Conservation (phyloP, 805 yeast species). For the Yarrowia sp. region DNA sequence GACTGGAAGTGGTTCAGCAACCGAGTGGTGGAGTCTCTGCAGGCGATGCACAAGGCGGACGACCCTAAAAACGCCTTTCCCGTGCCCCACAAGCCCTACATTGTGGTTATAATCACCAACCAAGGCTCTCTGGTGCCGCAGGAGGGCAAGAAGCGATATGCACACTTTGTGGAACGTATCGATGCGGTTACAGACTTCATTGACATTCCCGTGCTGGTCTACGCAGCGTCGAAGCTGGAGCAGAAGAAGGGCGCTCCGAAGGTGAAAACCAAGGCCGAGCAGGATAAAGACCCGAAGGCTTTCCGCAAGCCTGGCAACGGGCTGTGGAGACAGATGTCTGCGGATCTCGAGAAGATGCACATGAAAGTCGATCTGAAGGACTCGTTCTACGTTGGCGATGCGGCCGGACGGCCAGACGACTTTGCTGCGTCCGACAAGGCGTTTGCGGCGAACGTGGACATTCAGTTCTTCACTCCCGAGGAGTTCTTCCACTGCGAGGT, state of each 20-base stretch:
- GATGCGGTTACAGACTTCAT: conserved; percentile 35
- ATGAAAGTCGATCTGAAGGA: conserved; percentile 43
- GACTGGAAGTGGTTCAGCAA: conserved; percentile 72
- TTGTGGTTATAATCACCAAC: conserved; percentile 75
- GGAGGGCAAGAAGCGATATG: conserved; percentile 40
- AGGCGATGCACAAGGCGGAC: conserved; percentile 24
- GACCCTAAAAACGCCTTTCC: conserved; percentile 16
- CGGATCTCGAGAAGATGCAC: conserved; percentile 40
- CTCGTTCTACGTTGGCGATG: conserved; percentile 87
- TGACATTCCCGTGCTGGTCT: conserved; percentile 46
- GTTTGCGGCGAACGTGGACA: conserved; percentile 61
- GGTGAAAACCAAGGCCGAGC: conserved; percentile 31
- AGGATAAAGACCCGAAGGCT: conserved; percentile 28
- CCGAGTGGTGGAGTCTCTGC: conserved; percentile 25
- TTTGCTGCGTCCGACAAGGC: conserved; percentile 73
- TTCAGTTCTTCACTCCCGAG: conserved; percentile 70
- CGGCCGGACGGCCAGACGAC: conserved; percentile 81
- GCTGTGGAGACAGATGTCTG: conserved; percentile 61
- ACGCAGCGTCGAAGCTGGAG: conserved; percentile 63
- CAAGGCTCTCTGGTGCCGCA: conserved; percentile 64
- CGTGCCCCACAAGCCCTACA: conserved; percentile 34
- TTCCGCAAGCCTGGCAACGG: conserved; percentile 72
- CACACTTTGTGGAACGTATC: conserved; percentile 40
- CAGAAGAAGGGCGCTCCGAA: conserved; percentile 33
- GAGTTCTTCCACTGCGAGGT: conserved; percentile 47